Percentiles rank a stretch among this genome's conserved stretches.
Conservation (phyloP, 176 grass and related monocot genomes). For the Avena insularis region DNA sequence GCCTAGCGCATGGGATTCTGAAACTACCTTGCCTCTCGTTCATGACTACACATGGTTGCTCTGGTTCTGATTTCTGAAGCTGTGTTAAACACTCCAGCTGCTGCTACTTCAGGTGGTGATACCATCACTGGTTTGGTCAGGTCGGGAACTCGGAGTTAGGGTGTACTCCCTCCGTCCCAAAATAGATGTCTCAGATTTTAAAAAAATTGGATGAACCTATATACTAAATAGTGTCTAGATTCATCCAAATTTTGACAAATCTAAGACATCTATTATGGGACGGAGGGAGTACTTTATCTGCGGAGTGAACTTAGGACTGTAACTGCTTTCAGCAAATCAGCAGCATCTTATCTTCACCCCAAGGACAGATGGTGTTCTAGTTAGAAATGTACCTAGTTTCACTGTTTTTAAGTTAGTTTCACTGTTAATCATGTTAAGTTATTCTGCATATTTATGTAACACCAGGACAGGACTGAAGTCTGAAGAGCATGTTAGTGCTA, state of each 20-base stretch:
- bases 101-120: background rate
- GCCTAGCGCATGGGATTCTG: background rate
- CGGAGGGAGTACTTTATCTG: too few species aligned
- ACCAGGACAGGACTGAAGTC: background rate
- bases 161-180: too few species aligned
- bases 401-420: background rate
- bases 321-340: background rate
- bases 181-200: too few species aligned
- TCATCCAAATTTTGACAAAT: too few species aligned
- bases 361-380: background rate
- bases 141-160: background rate
- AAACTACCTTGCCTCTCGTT: background rate
- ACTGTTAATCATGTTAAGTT: background rate
- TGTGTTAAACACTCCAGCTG: background rate
- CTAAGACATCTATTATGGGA: too few species aligned
- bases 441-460: background rate
- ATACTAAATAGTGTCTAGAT: too few species aligned
- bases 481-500: background rate
- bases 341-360: background rate
- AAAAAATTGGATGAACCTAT: too few species aligned
- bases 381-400: background rate
- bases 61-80: conserved; percentile 6
- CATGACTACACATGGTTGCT: background rate
- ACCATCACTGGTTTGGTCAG: background rate
- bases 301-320: background rate